Conservation (phyloP, 2,329 filamentous ascomycete species). For the Alternaria viburni region DNA sequence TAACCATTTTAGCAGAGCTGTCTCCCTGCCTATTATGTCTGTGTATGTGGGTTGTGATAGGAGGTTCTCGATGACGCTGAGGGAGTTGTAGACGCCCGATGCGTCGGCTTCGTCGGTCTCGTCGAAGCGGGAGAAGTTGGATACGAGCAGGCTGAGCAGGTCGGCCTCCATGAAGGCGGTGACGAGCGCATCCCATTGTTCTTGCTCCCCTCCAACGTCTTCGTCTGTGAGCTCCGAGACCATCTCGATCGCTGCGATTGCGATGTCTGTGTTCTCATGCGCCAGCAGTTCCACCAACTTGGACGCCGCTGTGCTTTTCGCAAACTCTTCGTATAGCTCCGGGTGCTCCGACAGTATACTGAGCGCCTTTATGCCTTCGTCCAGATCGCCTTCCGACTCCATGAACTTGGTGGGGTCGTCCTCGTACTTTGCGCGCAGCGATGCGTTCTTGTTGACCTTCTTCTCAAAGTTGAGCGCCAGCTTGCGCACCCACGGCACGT, state of each 20-base stretch:
- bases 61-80: constrained; percentile 84
- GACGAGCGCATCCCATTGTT: constrained; percentile 80
- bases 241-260: constrained; percentile 88
- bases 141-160: constrained; percentile 74
- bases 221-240: constrained; percentile 92
- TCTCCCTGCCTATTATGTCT: constrained; percentile 74
- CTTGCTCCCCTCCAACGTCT: constrained; percentile 80
- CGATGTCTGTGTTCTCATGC: constrained; percentile 97
- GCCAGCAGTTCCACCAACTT: constrained; percentile 82
- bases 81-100: constrained; percentile 83
- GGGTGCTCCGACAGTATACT: constrained; percentile 88
- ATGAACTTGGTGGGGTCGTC: constrained; percentile 81
- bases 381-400: constrained; percentile 84
- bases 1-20: constrained; percentile 76
- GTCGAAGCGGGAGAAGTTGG: constrained; percentile 79
- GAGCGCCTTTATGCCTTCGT: constrained; percentile 83
- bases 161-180: constrained; percentile 68
- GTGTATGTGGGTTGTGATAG: constrained; percentile 73
- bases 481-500: constrained; percentile 81
- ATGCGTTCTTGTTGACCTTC: constrained; percentile 87
- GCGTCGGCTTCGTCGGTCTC: constrained; percentile 76
- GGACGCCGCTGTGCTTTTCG: constrained; percentile 72
- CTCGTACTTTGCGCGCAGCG: constrained; percentile 85
- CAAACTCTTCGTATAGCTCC: constrained; percentile 81
- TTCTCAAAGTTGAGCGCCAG: constrained; percentile 85